Evolutionary conservation across 2,329 filamentous ascomycete species (phyloP), one percentile per base, ranked within the genome.

Genomic region (Trichocomaceae sp.): DNA sequence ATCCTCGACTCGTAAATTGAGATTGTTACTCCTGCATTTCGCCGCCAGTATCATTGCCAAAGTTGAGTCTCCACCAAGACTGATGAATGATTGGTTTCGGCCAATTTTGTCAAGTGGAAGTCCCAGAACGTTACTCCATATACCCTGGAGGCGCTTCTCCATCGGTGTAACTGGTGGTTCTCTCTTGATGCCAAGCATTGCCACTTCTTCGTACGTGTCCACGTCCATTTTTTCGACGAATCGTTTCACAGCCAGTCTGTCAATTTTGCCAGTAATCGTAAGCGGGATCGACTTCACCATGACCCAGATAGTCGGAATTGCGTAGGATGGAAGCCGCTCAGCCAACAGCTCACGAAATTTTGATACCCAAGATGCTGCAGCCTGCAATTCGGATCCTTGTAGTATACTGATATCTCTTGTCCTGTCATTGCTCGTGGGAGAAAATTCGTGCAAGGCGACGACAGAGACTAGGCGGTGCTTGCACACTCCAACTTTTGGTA

Each of bases 391-490:
- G 7, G 35, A 39, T 4, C 35, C 35, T 39, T 19, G 17, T 39
- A 39, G 13, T 17, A 39, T n/a, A 39, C 7, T 39, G 15, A 39
- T 39, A 17, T 39, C 35, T 17, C 35, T 39, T 17, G n/a, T 39
- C 35, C 2, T 8, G 15, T 39, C 35, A 6, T 39, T 39, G 35
- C 7, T 39, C 35, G 35, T 39, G 2, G 35, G 35, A 17, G 35
- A 17, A 39, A 39, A 39, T 39, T 39, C 15, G n/a, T 39, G 35
- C n/a, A 39, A 17, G 15, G 35, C 75, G 29, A 78, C 74, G 0
- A 79, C 68, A 3, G 70, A 72, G 7, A 64, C 57, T 6, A 64
- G 63, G 0, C 64, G 57, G 2, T 64, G 63, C 17, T 69, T 55
- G 33, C 61, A 57, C 15, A 39, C 7, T 39, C 61, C 61, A n/a